Evolutionary conservation across 805 yeast species (phyloP).

Genomic region (Nadsonia fulvescens): DNA sequence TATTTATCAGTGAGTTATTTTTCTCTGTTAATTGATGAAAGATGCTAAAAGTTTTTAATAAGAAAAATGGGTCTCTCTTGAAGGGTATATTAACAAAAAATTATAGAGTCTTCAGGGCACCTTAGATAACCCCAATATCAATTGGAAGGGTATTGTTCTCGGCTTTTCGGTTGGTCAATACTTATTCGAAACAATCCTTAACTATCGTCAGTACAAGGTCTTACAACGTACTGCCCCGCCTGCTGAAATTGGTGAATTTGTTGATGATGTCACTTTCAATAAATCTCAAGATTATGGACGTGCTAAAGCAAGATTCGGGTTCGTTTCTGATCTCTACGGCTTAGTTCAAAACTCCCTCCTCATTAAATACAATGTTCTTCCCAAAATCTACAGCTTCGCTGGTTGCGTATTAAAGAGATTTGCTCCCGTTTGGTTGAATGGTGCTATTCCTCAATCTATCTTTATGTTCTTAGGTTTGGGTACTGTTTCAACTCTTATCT

Average conservation of each 20-base stretch:
- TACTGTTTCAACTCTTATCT: conserved; percentile 30
- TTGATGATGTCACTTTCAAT: conserved; percentile 53
- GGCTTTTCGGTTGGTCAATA: conserved; percentile 64
- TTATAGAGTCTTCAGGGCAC: conserved; percentile 26
- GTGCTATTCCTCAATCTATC: conserved; percentile 56
- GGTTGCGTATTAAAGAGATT: conserved; percentile 18
- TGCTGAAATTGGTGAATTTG: conserved; percentile 43
- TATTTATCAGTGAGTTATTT: no score
- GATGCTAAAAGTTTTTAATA: no score
- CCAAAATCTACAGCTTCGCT: conserved; percentile 40
- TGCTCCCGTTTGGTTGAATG: conserved; percentile 23
- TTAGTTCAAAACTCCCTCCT: conserved; percentile 38
- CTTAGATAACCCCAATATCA: conserved; percentile 48
- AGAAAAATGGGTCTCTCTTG: no score
- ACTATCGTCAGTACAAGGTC: conserved; percentile 59
- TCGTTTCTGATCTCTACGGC: conserved; percentile 33
- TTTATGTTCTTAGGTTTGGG: conserved; percentile 39
- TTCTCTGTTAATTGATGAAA: no score
- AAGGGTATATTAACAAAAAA: no score
- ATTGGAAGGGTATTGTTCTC: conserved; percentile 65
- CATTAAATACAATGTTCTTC: conserved; percentile 44
- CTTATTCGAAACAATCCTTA: conserved; percentile 54
- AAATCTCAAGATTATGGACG: conserved; percentile 65
- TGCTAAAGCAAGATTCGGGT: conserved; percentile 57
- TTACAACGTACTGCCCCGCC: conserved; percentile 44